A percentile compares a stretch with the other conserved stretches of the same genome.
Conservation (phyloP, 345 rosid species). For the Eucalyptus leucophloia region DNA sequence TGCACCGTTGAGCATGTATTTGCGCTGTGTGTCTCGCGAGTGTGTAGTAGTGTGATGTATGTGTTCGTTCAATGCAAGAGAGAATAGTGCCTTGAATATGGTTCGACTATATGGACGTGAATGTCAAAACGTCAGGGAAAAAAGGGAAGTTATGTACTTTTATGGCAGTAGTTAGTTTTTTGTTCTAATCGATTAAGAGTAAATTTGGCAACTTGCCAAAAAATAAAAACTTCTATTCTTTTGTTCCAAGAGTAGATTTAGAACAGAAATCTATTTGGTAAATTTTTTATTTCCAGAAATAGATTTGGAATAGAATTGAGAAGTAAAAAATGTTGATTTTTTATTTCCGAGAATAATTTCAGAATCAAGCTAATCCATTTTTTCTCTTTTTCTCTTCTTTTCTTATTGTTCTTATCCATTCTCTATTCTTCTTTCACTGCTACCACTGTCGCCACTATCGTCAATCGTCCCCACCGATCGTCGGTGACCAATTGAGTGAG, state of each 20-base stretch:
- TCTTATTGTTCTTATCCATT: too few relatives aligned
- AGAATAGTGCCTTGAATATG: background rate
- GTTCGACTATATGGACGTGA: background rate
- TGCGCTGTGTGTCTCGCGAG: background rate
- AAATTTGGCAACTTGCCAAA: too few relatives aligned
- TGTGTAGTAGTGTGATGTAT: background rate
- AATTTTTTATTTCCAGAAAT: too few relatives aligned
- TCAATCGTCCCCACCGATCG: rapidly evolving
- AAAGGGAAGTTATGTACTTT: background rate
- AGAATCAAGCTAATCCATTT: rapidly evolving
- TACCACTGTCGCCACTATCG: rapidly evolving
- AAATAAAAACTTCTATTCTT: rapidly evolving
- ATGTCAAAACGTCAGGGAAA: background rate
- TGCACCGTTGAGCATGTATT: background rate
- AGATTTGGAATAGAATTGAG: too few relatives aligned
- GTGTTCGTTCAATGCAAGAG: background rate
- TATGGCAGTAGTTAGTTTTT: background rate
- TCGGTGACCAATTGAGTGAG: rapidly evolving
- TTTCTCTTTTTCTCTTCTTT: too few relatives aligned
- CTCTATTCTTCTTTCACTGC: too few relatives aligned
- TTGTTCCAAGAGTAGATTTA: too few relatives aligned
- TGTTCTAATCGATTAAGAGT: background rate
- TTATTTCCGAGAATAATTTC: rapidly evolving
- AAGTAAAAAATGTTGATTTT: too few relatives aligned
- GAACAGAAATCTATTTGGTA: rapidly evolving